Conservation (phyloP, 345 rosid genomes). For the Microthlaspi erraticum region DNA sequence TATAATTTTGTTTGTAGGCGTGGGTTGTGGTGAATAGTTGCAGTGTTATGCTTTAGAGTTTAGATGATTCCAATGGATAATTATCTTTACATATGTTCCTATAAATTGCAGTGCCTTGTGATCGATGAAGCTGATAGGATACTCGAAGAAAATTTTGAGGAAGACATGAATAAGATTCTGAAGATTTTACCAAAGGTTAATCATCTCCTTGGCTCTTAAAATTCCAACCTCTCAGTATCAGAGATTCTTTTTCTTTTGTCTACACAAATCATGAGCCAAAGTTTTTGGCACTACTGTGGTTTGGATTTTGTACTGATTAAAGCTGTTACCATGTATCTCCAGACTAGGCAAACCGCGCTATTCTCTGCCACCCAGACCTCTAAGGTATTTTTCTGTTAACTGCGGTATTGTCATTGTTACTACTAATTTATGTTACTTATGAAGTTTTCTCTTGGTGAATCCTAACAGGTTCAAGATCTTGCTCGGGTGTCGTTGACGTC, state of each 20-base stretch:
- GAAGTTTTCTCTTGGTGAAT: conserved; percentile 3
- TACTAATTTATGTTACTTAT: conserved; percentile 3
- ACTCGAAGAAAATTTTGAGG: conserved; percentile 97
- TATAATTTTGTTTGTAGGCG: no score
- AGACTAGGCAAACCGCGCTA: conserved; percentile 94
- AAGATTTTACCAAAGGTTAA: conserved; percentile 87
- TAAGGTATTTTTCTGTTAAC: conserved; percentile 59
- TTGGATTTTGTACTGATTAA: conserved; percentile 41
- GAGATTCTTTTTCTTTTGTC: background rate
- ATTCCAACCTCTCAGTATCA: conserved; percentile 6
- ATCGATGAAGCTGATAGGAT: conserved; percentile 99
- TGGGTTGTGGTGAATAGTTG: no score
- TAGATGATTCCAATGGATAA: conserved; percentile 16
- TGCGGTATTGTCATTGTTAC: conserved; percentile 1
- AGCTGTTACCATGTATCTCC: conserved; percentile 48
- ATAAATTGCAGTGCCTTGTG: conserved; percentile 70
- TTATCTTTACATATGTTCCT: no score
- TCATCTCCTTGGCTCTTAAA: conserved; percentile 8
- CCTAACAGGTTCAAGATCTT: conserved; percentile 90
- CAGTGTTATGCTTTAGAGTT: no score
- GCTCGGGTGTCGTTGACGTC: conserved; percentile 89
- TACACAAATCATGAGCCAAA: conserved; percentile 13
- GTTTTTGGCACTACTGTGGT: background rate
- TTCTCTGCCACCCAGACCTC: conserved; percentile 98
- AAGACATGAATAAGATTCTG: conserved; percentile 95